Evolutionary conservation across 176 grass and related monocot species (phyloP).

Genomic region (Tillandsia fasciculata): DNA sequence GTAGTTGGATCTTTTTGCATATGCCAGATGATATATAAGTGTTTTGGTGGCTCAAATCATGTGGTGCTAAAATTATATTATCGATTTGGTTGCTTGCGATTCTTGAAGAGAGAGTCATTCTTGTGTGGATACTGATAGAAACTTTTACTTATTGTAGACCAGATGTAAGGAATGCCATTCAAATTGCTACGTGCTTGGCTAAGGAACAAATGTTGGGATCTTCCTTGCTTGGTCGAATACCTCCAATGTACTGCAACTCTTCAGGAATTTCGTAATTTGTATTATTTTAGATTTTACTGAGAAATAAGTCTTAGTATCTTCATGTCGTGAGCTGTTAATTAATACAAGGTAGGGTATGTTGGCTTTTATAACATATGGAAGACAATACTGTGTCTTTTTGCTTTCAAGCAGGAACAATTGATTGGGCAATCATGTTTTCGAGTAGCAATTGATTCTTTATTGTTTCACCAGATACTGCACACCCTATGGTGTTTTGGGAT

Average conservation of each 20-base stretch:
- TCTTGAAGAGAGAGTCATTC: neutral
- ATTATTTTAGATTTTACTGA: no score
- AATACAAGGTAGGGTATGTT: no score
- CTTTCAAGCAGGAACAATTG: no score
- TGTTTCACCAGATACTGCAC: constrained; percentile 10
- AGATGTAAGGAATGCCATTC: constrained; percentile 89
- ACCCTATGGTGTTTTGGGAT: constrained; percentile 7
- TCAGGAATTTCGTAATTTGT: neutral
- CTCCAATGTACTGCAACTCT: constrained; percentile 69
- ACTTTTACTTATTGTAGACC: constrained; percentile 61
- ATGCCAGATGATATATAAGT: neutral
- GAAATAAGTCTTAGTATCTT: no score
- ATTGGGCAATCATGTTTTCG: no score
- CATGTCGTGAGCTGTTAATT: no score
- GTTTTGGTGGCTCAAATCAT: neutral
- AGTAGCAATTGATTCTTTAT: constrained; percentile 9
- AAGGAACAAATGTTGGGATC: constrained; percentile 65
- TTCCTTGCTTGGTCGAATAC: constrained; percentile 83
- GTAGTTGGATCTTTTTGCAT: neutral
- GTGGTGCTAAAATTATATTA: neutral
- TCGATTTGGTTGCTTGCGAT: neutral
- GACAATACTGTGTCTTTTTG: no score
- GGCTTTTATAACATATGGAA: no score
- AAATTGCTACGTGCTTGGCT: constrained; percentile 55
- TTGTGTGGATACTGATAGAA: constrained; percentile 16